These are phyloP conservation scores for Microsporum ferrugineum DNA, from an alignment of 2,329 filamentous ascomycete species.

Conservation along the genomic window DNA sequence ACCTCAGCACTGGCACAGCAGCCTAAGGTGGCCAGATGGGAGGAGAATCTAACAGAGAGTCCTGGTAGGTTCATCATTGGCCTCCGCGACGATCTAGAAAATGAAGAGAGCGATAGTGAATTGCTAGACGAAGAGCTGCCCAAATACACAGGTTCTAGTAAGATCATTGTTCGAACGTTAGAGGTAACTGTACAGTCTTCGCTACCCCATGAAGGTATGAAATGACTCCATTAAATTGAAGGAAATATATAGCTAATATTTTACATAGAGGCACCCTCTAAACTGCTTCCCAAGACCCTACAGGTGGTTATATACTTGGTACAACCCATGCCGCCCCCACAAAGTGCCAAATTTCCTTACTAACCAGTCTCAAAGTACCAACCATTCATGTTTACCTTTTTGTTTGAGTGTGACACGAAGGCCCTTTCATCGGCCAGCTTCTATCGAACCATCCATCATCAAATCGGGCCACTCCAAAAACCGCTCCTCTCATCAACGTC, in stretches of 20 bases:
- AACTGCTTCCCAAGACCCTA: constrained; percentile 14
- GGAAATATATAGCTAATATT: not conserved
- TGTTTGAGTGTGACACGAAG: constrained; percentile 36
- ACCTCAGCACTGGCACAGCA: constrained; percentile 11
- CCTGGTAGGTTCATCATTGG: constrained; percentile 34
- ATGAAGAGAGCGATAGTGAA: constrained; percentile 27
- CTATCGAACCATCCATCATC: constrained; percentile 39
- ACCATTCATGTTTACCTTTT: constrained; percentile 43
- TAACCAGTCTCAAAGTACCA: constrained; percentile 17
- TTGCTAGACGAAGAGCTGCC: constrained; percentile 3
- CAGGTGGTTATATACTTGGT: constrained; percentile 36
- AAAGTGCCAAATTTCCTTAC: not conserved
- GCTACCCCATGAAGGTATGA: constrained; percentile 15
- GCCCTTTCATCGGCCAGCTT: constrained; percentile 33
- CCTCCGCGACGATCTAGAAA: constrained; percentile 32
- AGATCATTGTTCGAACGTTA: constrained; percentile 29
- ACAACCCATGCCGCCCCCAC: not conserved
- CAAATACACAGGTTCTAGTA: constrained; percentile 6
- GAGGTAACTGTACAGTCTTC: constrained; percentile 22
- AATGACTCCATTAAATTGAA: not conserved
- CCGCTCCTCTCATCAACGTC: constrained; percentile 38
- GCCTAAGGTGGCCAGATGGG: constrained; percentile 16
- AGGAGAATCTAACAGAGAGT: constrained; percentile 14
- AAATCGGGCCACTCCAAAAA: constrained; percentile 38
- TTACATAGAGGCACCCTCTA: not conserved